Conservation (phyloP, 2,329 filamentous ascomycete species). For the Fusarium drepaniforme region DNA sequence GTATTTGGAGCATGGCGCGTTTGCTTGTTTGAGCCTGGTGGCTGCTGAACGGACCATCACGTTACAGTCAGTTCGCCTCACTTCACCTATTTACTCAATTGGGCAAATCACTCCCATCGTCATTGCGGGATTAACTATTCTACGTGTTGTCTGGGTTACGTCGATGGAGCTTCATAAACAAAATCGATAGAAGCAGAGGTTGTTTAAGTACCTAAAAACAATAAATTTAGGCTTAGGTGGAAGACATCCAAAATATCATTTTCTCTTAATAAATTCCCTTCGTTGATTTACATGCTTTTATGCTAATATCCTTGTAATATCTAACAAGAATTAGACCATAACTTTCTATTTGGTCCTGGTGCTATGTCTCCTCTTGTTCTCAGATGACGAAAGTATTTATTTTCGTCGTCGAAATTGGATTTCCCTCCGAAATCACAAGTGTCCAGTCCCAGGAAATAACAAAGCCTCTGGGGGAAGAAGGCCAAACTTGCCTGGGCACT, state of each 20-base stretch:
- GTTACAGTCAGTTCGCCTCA: neutral
- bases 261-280: too few species aligned
- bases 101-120: neutral
- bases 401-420: neutral
- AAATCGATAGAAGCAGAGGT: neutral
- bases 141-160: neutral
- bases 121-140: neutral
- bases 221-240: too few species aligned
- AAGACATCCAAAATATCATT: too few species aligned
- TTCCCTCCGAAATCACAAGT: neutral
- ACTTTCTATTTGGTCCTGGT: too few species aligned
- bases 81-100: neutral
- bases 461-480: neutral
- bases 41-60: neutral
- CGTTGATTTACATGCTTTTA: too few species aligned
- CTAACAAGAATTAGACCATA: too few species aligned
- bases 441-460: neutral
- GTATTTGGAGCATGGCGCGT: neutral
- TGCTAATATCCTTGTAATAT: too few species aligned
- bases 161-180: neutral
- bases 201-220: too few species aligned
- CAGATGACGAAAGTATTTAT: neutral
- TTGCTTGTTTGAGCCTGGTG: neutral
- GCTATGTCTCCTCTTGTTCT: neutral
- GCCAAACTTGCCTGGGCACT: neutral